Conservation (phyloP, 352 stramenopile species). For the Paralagenidium karlingii region DNA sequence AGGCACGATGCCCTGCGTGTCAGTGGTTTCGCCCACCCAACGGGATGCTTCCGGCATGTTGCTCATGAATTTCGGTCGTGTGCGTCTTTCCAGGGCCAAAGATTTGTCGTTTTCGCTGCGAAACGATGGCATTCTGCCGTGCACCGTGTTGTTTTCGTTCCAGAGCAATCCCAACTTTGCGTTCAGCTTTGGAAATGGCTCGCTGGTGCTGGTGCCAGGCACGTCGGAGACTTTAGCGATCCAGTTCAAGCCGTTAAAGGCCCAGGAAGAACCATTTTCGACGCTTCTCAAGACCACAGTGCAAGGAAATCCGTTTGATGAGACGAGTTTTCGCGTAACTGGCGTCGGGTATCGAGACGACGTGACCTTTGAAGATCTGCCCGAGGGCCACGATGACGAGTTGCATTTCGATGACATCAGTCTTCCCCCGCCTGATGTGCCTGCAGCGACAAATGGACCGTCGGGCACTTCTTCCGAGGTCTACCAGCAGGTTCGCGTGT, state of each 20-base stretch:
- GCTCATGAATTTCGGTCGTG: conserved; percentile 70
- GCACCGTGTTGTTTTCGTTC: conserved; percentile 87
- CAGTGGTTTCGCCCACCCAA: conserved; percentile 65
- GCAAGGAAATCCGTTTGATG: conserved; percentile 87
- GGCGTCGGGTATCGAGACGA: conserved; percentile 76
- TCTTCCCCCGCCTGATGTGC: conserved; percentile 6
- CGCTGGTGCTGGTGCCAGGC: conserved; percentile 54
- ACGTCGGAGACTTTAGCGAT: conserved; percentile 43
- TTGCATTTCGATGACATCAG: conserved; percentile 83
- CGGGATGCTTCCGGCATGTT: conserved; percentile 49
- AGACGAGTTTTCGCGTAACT: conserved; percentile 54
- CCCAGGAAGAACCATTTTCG: conserved; percentile 38
- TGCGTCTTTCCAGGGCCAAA: conserved; percentile 62
- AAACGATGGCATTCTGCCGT: conserved; percentile 88
- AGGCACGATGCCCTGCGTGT: conserved; percentile 88
- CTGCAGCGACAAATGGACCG: not conserved
- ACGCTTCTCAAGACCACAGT: conserved; percentile 73
- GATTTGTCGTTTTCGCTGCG: conserved; percentile 52
- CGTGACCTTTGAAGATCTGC: conserved; percentile 81
- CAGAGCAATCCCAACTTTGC: conserved; percentile 57
- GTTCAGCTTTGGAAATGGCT: conserved; percentile 62
- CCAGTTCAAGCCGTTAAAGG: conserved; percentile 75
- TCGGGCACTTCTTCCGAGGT: not conserved
- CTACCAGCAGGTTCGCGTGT: conserved; percentile 14
- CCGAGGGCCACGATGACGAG: conserved; percentile 51